Evolutionary conservation across 2,329 filamentous ascomycete species (phyloP), one percentile per base, ranked within the genome.

Genomic region (Aspergillus pseudonomiae): DNA sequence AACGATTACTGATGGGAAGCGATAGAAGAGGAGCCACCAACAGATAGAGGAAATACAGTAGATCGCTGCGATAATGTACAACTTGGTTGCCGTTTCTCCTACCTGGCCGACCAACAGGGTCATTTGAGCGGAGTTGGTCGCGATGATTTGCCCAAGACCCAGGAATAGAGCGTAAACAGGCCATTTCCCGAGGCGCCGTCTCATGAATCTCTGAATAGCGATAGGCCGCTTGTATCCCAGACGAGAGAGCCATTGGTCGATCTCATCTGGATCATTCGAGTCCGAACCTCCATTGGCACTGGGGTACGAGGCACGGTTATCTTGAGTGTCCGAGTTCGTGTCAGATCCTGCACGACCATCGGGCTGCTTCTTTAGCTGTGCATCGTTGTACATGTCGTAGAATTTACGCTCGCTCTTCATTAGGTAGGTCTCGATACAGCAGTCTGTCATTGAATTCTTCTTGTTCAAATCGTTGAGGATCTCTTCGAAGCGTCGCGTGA

Each of bases 51-150:
- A 83, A 28, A 79, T 77, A 4, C 88, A 79, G 69, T 89, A 90
- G 26, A 88, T 84, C 7, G 80, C 82, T 0, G 86, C 86, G 41
- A 89, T 85, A 54, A 82, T 81, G 74, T 90, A 90, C 0, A 90
- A 78, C 69, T 88, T 86, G 28, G 78, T 74, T 4, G 87, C 85
- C 1, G 83, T 83, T 72, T 89, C 82, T 60, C 86, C 87, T 24
- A 87, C 80, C 67, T 88, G 83, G 19, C 88, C 88, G 0, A 86
- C 88, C n/a, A 91, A 80, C 16, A 91, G 81, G 0, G 87, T 89
- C 70, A 90, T 87, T 71, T 90, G 88, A 75, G 89, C 89, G 0
- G 86, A 89, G 74, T 89, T 89, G 61, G 86, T 85, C 1, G 88
- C 86, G 56, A 89, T 85, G 65, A 89, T 86, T 69, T 89, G 87